phyloP scores from a whole-genome alignment of 73 alveolate species.

The Urostyla sp. region DNA sequence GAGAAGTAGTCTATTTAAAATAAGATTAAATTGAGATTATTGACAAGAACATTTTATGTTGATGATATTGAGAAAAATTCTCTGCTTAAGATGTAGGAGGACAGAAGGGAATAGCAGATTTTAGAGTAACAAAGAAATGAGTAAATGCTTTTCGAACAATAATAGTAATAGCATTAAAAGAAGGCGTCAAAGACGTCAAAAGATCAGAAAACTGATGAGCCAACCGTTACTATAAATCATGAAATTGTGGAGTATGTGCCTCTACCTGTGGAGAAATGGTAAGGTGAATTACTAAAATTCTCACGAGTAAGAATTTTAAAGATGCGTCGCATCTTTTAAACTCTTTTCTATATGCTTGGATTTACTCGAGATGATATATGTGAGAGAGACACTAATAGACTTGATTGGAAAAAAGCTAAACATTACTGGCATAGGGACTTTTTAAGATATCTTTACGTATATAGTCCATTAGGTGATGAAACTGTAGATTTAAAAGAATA shows the following conservation, averaged over 20 bases:
- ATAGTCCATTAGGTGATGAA: constrained; percentile 58
- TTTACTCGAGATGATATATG: constrained; percentile 65
- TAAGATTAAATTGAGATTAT: too few species aligned
- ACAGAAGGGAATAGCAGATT: too few species aligned
- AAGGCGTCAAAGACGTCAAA: too few species aligned
- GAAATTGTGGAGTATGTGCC: too few species aligned
- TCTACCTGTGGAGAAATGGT: constrained; percentile 42
- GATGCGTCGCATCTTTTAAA: constrained; percentile 39
- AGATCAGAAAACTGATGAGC: too few species aligned
- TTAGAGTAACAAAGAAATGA: too few species aligned
- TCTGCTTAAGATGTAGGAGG: not conserved
- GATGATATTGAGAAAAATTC: too few species aligned
- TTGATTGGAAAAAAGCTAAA: constrained; percentile 70
- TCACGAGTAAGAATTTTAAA: constrained; percentile 43
- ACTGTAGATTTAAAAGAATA: constrained; percentile 44
- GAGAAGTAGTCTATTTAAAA: too few species aligned
- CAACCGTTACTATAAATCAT: too few species aligned
- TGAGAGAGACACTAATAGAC: constrained; percentile 59
- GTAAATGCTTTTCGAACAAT: too few species aligned
- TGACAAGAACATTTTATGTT: too few species aligned
- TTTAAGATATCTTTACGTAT: constrained; percentile 9
- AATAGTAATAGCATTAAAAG: too few species aligned
- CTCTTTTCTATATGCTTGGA: constrained; percentile 52
- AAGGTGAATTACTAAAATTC: constrained; percentile 43
- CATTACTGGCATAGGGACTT: constrained; percentile 21